Evolutionary conservation across 2,329 filamentous ascomycete genomes (phyloP), one percentile per base, ranked within the genome.

Genomic region (Emmonsiellopsis sp.): DNA sequence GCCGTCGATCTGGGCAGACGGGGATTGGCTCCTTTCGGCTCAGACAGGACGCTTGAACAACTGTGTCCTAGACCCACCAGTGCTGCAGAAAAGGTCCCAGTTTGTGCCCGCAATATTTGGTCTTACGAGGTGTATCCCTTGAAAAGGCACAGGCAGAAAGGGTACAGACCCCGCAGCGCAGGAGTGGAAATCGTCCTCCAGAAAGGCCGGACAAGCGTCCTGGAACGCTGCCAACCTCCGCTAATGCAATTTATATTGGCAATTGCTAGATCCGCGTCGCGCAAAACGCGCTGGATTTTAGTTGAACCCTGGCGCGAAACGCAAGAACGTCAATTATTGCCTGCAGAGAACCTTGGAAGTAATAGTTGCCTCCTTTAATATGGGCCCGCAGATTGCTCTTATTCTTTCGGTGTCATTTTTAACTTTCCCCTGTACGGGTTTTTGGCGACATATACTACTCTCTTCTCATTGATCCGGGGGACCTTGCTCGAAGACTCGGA

Each of bases 1-100:
- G 67, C 62, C 63, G 66, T 60, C 63, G 65, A 68, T 67, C 68
- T 54, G 65, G 61, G 61, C 60, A 26, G 60, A 62, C 60, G 61
- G 63, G 61, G 62, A 63, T 65, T 65, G 61, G 60, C 58, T 59
- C 60, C 57, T 55, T 49, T 50, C 44, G n/a, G 50, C 48, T 54
- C 38, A 44, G 52, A 52, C 50, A 52, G 38, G 51, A 56, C 52
- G 37, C 41, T 46, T 47, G 48, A 54, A 54, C 55, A 53, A 30
- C 44, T 51, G 48, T 42, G 43, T 45, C 57, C 48, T 58, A 55
- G 56, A 55, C 54, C 55, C 60, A 53, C 56, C 46, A 49, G 44
- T 55, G 44, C 53, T 61, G 61, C 60, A 60, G 57, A 61, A 58
- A 37, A 26, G 52, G 54, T 43, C 56, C 58, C 59, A 53, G 52